Percentiles rank a stretch among this genome's conserved stretches.
Conservation (phyloP, 148 eudicot genomes). For the Rhododendron kiyosumense region DNA sequence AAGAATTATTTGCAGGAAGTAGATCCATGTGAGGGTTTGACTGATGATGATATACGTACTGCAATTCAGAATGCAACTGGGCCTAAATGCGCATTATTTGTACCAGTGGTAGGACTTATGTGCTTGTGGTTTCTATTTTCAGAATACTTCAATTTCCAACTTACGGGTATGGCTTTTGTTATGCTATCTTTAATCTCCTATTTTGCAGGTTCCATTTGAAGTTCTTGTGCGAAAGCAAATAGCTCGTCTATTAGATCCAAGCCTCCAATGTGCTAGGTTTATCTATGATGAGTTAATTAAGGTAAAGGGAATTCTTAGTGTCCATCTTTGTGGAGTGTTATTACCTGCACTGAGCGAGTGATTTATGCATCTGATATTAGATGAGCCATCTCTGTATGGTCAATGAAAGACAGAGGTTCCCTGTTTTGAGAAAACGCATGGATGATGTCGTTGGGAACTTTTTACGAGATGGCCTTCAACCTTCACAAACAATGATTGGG, state of each 20-base stretch:
- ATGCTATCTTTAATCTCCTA: not conserved
- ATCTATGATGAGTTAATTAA: constrained; percentile 82
- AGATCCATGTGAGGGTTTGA: constrained; percentile 92
- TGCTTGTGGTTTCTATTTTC: not conserved
- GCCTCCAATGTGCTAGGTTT: constrained; percentile 93
- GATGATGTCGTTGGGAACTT: constrained; percentile 80
- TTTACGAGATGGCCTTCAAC: constrained; percentile 74
- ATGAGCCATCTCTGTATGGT: constrained; percentile 86
- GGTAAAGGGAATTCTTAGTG: constrained; percentile 29
- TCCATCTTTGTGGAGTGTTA: not conserved
- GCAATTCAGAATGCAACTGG: constrained; percentile 99
- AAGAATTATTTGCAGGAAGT: constrained; percentile 53
- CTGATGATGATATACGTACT: constrained; percentile 92
- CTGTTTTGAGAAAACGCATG: constrained; percentile 74
- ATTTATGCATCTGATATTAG: constrained; percentile 30
- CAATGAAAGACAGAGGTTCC: constrained; percentile 77
- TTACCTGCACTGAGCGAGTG: not conserved
- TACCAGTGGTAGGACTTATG: constrained; percentile 71
- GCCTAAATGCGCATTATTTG: constrained; percentile 84
- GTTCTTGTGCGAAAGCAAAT: constrained; percentile 79
- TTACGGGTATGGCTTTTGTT: not conserved
- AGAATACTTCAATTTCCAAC: not conserved
- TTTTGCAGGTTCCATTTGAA: constrained; percentile 54
- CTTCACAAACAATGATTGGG: constrained; percentile 73
- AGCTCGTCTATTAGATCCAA: constrained; percentile 83